Evolutionary conservation across 805 yeast species (phyloP).

Genomic region (Wickerhamiella lipophila): DNA sequence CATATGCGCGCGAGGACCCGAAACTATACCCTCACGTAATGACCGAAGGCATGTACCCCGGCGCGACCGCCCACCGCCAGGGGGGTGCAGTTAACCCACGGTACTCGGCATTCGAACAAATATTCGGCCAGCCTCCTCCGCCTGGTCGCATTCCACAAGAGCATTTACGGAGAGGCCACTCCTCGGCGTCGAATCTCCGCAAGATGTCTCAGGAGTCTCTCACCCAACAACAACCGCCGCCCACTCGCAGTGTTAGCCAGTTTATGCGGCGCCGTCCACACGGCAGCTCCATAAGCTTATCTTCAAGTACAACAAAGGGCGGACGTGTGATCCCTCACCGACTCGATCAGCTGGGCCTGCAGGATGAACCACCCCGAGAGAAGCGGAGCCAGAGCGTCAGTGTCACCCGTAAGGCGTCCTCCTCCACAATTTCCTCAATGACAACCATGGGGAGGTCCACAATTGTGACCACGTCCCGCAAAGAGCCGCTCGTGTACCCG

Average conservation of each 20-base stretch:
- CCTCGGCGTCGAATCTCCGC: constrained; percentile 6
- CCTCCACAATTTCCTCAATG: constrained; percentile 19
- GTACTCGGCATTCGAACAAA: constrained; percentile 27
- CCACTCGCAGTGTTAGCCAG: constrained; percentile 4
- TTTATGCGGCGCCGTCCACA: constrained; percentile 9
- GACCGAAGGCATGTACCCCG: constrained; percentile 12
- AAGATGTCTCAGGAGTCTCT: background rate
- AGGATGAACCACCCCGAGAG: constrained; percentile 6
- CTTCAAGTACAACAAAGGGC: constrained; percentile 19
- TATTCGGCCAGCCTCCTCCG: constrained; percentile 28
- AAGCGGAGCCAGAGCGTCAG: constrained; percentile 3
- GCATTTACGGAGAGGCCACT: constrained; percentile 5
- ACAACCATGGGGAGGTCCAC: constrained; percentile 29
- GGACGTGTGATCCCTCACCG: constrained; percentile 23
- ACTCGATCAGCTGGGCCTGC: constrained; percentile 8
- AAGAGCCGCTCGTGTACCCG: constrained; percentile 70
- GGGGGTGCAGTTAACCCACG: constrained; percentile 7
- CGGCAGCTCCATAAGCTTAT: constrained; percentile 2
- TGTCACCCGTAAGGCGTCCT: constrained; percentile 19
- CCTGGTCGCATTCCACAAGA: constrained; percentile 24
- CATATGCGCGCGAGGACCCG: background rate
- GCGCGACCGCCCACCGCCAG: constrained; percentile 7
- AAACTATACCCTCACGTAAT: constrained; percentile 10
- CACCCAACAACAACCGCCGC: constrained; percentile 2
- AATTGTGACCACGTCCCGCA: constrained; percentile 36